These are phyloP conservation scores for Pholiota adiposa DNA, from an alignment of 1,284 basidiomycete genomes.

Conservation along the genomic window DNA sequence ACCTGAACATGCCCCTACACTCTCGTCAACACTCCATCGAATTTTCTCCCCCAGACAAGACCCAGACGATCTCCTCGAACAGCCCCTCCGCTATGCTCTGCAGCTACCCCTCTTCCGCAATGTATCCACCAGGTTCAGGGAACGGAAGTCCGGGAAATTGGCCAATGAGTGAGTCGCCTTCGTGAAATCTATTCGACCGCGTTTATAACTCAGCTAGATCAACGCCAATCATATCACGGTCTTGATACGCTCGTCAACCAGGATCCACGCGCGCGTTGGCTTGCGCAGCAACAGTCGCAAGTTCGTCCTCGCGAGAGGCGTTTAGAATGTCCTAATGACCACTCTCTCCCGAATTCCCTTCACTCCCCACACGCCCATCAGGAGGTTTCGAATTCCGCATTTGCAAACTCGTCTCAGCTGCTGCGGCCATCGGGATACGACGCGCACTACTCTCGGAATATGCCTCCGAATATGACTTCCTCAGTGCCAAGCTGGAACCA, in stretches of 20 bases:
- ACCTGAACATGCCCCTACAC: conserved; percentile 19
- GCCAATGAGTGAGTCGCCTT: conserved; percentile 21
- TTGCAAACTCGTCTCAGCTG: conserved; percentile 12
- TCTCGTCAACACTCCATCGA: conserved; percentile 17
- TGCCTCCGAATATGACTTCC: conserved; percentile 12
- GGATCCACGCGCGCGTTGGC: conserved; percentile 16
- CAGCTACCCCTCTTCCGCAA: conserved; percentile 18
- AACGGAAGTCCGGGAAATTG: conserved; percentile 19
- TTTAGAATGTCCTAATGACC: conserved; percentile 17
- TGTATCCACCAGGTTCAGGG: conserved; percentile 11
- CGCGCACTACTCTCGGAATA: conserved; percentile 14
- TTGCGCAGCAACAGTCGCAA: conserved; percentile 16
- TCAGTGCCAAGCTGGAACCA: conserved; percentile 17
- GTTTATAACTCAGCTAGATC: conserved; percentile 8
- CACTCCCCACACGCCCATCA: conserved; percentile 8
- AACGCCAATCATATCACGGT: conserved; percentile 15
- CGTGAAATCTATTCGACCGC: background rate
- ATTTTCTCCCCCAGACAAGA: conserved; percentile 16
- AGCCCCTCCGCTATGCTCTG: conserved; percentile 16
- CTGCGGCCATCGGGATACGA: conserved; percentile 20
- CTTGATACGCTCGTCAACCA: conserved; percentile 7
- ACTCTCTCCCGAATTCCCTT: conserved; percentile 6
- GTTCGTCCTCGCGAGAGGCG: conserved; percentile 22
- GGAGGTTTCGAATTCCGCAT: conserved; percentile 16
- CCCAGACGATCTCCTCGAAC: background rate